Evolutionary conservation across 495 filamentous ascomycete genomes (phyloP).

Genomic region (Podospora didyma): DNA sequence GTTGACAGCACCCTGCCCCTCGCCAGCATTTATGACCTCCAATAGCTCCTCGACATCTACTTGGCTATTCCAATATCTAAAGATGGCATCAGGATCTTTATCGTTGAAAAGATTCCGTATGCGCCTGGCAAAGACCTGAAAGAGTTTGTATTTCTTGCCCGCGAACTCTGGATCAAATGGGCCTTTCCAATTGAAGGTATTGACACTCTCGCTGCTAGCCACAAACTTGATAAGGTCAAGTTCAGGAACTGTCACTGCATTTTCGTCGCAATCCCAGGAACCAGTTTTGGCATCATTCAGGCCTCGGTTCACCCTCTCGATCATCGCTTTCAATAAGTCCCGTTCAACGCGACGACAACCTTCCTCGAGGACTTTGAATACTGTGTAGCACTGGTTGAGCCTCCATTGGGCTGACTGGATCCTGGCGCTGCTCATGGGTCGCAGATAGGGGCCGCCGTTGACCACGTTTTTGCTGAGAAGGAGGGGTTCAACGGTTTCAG

Average conservation of each 20-base stretch:
- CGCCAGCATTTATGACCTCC: constrained; percentile 20
- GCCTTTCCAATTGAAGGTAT: constrained; percentile 13
- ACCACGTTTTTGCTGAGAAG: constrained; percentile 15
- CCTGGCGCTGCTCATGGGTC: constrained; percentile 8
- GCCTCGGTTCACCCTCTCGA: not conserved
- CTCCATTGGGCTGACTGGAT: constrained; percentile 10
- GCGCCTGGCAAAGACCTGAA: constrained; percentile 24
- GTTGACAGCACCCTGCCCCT: constrained; percentile 5
- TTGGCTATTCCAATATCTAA: constrained; percentile 3
- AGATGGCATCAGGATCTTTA: constrained; percentile 13
- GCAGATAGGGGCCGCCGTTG: constrained; percentile 15
- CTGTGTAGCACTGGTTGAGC: constrained; percentile 6
- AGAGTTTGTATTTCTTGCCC: constrained; percentile 18
- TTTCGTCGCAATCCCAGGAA: too few species aligned
- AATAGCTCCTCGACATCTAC: constrained; percentile 26
- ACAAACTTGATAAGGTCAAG: constrained; percentile 13
- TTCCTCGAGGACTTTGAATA: constrained; percentile 7
- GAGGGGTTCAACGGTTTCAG: not conserved
- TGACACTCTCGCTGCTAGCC: constrained; percentile 9
- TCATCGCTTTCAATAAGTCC: constrained; percentile 2
- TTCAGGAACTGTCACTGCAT: constrained; percentile 1
- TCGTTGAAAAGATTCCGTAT: constrained; percentile 28
- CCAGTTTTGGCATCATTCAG: constrained; percentile 12
- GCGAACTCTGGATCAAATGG: constrained; percentile 6
- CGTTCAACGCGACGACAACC: constrained; percentile 2